A percentile compares a stretch with the other conserved stretches of the same genome.
phyloP scores from a whole-genome alignment of 331 rosid species.

The Acacia concinna region DNA sequence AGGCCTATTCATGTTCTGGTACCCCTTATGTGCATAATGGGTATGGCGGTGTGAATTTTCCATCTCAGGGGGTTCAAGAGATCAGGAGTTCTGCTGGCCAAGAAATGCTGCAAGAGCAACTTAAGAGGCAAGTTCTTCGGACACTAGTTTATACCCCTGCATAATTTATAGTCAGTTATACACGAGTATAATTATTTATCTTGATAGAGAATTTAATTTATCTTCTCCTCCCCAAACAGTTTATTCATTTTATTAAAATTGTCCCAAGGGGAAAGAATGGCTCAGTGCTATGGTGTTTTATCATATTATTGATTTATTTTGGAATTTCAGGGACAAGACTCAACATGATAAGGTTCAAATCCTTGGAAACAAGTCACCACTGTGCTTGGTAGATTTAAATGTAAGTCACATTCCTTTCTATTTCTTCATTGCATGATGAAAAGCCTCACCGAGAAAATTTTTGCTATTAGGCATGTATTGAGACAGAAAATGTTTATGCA shows the following conservation, averaged over 20 bases:
- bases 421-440: neutral
- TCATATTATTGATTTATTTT: constrained; percentile 28
- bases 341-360: constrained; percentile 68
- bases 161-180: constrained; percentile 1
- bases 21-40: constrained; percentile 40
- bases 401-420: constrained; percentile 54
- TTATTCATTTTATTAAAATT: neutral
- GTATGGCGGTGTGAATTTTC: constrained; percentile 40
- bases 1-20: constrained; percentile 63
- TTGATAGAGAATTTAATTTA: neutral
- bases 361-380: constrained; percentile 72
- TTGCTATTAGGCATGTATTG: neutral
- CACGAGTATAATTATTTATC: constrained; percentile 17
- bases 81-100: constrained; percentile 49
- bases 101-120: constrained; percentile 57
- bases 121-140: constrained; percentile 57
- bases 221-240: neutral
- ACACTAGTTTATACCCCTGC: constrained; percentile 1
- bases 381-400: constrained; percentile 63
- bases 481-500: neutral
- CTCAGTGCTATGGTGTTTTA: neutral
- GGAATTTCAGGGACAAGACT: constrained; percentile 73
- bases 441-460: constrained; percentile 1
- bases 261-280: neutral
- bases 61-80: constrained; percentile 50